Evolutionary conservation across 2,329 filamentous ascomycete genomes (phyloP), one percentile per base, ranked within the genome.

Genomic region (Didymella keratinophila): DNA sequence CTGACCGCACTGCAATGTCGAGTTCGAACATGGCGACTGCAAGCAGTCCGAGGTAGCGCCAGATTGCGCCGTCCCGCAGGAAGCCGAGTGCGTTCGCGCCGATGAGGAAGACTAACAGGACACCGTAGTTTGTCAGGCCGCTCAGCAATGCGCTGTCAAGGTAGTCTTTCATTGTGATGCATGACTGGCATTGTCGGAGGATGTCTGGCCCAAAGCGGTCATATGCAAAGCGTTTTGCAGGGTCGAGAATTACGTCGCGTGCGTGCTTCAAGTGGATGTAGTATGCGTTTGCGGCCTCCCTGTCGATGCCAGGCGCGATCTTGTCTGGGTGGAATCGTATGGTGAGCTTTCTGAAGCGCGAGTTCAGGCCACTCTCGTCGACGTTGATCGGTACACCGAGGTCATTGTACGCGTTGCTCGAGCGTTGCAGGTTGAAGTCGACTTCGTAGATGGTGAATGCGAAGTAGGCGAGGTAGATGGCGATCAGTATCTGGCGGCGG

Each of bases 381-480:
- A 90, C 89, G 56, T 84, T 77, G 36, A 89, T 82, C 12, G 88
- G 81, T 0, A 97, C 85, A 34, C 87, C 87, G 0, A 99, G 85
- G 63, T 89, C 85, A 45, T 86, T 82, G 80, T 97, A 98, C 80
- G 90, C 97, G 76, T 92, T 88, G 18, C 89, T 87, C 1, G 83
- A 81, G 43, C 84, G 81, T 62, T 87, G 89, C 27, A 97, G 83
- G 63, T 92, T 87, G 80, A 91, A 87, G 82, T 96, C 91, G 70
- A 92, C 90, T 79, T 98, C 94, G 80, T 93, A 95, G 70, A 98
- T 87, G 45, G 93, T 97, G 82, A 97, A 97, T 64, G 89, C 79
- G 36, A 98, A 90, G 80, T 98, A 99, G 60, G 86, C 80, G 47
- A 89, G 82, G 49, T 98, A 89, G 70, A 98, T 91, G 67, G 89